These are phyloP conservation scores for Collybia sordida DNA, from an alignment of 768 basidiomycete genomes.

Conservation along the genomic window DNA sequence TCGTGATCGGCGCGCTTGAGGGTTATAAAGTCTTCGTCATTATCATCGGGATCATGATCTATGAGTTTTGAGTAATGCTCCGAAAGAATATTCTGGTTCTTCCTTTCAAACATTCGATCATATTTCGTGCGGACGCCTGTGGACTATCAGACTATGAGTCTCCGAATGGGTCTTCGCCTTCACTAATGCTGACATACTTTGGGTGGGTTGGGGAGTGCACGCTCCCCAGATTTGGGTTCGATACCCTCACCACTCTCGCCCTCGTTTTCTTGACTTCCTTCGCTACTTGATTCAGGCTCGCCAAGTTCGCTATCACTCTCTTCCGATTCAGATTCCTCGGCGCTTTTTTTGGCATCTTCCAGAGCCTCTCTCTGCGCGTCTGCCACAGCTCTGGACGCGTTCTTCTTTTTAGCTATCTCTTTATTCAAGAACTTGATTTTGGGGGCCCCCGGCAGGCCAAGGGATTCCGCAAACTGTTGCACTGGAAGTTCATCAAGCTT, in stretches of 20 bases:
- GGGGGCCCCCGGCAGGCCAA: constrained; percentile 92
- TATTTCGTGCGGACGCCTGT: constrained; percentile 82
- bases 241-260: constrained; percentile 11
- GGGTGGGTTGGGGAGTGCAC: constrained; percentile 21
- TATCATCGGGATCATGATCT: constrained; percentile 53
- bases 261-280: background rate
- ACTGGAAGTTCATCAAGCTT: constrained; percentile 80
- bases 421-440: constrained; percentile 85
- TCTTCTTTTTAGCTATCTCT: constrained; percentile 79
- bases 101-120: constrained; percentile 96
- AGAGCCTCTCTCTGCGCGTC: constrained; percentile 26
- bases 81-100: constrained; percentile 90
- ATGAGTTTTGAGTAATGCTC: constrained; percentile 89
- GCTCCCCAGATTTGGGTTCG: background rate
- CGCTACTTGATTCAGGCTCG: background rate
- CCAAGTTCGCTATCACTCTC: background rate
- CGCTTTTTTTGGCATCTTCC: constrained; percentile 15
- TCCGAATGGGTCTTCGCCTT: background rate
- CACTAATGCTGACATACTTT: constrained; percentile 36
- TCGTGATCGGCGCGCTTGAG: constrained; percentile 91
- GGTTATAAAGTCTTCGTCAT: constrained; percentile 86
- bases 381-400: constrained; percentile 50
- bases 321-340: constrained; percentile 14
- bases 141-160: constrained; percentile 15
- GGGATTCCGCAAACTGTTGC: constrained; percentile 81